These are phyloP conservation scores for Athelia psychrophila DNA, from an alignment of 1,284 basidiomycete species.

Conservation along the genomic window DNA sequence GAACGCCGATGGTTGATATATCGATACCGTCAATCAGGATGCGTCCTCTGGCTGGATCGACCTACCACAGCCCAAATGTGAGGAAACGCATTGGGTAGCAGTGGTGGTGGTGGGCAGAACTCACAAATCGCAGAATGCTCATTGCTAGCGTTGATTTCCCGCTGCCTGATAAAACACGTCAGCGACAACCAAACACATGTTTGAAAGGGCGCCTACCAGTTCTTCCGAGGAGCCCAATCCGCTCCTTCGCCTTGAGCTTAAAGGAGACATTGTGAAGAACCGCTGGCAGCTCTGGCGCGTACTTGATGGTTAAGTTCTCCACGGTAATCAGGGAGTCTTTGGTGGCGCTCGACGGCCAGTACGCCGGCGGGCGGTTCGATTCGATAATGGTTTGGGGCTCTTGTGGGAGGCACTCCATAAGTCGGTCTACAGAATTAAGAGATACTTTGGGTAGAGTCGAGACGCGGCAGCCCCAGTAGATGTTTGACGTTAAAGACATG, in stretches of 20 bases:
- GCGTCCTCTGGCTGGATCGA: conserved; percentile 76
- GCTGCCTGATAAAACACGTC: no score
- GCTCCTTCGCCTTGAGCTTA: conserved; percentile 57
- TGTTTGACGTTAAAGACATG: conserved; percentile 53
- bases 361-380: conserved; percentile 69
- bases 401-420: conserved; percentile 89
- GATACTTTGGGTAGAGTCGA: conserved; percentile 26
- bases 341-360: conserved; percentile 80
- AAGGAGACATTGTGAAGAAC: conserved; percentile 81
- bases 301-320: conserved; percentile 77
- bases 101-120: no score
- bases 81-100: background rate
- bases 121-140: conserved; percentile 81
- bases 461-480: conserved; percentile 65
- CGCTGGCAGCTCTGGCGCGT: conserved; percentile 80
- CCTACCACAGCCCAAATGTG: conserved; percentile 28
- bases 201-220: no score
- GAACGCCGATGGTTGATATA: conserved; percentile 82
- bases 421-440: conserved; percentile 77
- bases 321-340: conserved; percentile 52
- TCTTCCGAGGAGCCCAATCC: conserved; percentile 71
- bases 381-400: conserved; percentile 77
- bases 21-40: conserved; percentile 90
- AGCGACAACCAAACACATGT: no score
- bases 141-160: conserved; percentile 87